A percentile compares a stretch with the other conserved stretches of the same genome.
phyloP scores from a whole-genome alignment of 208 protist genomes.

The Trypanosomatidae sp. region DNA sequence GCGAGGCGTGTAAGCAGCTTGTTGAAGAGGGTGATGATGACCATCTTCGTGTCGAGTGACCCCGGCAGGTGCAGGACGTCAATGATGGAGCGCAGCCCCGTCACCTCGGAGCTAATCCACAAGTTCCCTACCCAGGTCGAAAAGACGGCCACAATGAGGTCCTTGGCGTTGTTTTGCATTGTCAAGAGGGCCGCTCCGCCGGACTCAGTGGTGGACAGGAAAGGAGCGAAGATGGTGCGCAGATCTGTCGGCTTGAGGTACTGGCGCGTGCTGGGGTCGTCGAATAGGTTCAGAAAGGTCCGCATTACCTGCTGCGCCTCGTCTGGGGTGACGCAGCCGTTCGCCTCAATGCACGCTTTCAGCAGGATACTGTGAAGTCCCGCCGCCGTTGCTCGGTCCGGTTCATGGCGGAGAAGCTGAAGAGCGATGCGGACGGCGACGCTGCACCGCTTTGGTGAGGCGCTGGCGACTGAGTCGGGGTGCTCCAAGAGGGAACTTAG shows the following conservation, averaged over 20 bases:
- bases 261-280: slow-evolving; percentile 57
- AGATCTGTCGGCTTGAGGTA: slow-evolving; percentile 77
- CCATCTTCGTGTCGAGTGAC: slow-evolving; percentile 81
- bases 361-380: slow-evolving; percentile 66
- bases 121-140: slow-evolving; percentile 74
- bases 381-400: slow-evolving; percentile 45
- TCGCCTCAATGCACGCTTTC: slow-evolving; percentile 60
- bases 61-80: slow-evolving; percentile 85
- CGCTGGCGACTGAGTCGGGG: slow-evolving; percentile 37
- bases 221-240: slow-evolving; percentile 72
- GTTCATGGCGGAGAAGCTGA: slow-evolving; percentile 34
- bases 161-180: slow-evolving; percentile 76
- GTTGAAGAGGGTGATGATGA: slow-evolving; percentile 88
- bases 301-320: slow-evolving; percentile 65
- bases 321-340: slow-evolving; percentile 48
- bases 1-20: slow-evolving; percentile 71
- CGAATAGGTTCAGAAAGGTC: slow-evolving; percentile 65
- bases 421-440: slow-evolving; percentile 62
- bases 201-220: slow-evolving; percentile 41
- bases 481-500: slow-evolving; percentile 59
- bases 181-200: slow-evolving; percentile 32
- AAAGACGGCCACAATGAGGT: slow-evolving; percentile 73
- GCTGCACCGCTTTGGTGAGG: slow-evolving; percentile 55
- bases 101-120: slow-evolving; percentile 76
- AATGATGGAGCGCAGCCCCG: slow-evolving; percentile 72